These are phyloP conservation scores for Dothidotthia symphoricarpi DNA, from an alignment of 2,329 filamentous ascomycete species.

Conservation along the genomic window DNA sequence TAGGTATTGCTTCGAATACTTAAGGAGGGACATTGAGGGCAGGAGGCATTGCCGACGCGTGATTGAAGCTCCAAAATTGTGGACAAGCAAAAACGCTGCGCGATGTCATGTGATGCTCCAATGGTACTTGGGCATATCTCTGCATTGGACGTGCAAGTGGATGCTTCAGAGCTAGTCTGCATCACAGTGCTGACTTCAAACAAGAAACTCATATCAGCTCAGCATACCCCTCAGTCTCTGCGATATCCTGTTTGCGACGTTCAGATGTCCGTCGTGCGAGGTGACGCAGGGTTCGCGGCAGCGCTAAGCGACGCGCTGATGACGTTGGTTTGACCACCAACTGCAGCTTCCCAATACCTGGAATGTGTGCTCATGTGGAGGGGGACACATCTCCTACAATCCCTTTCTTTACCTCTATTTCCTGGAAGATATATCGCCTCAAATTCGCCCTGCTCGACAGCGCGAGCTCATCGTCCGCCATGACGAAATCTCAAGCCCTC, in stretches of 20 bases:
- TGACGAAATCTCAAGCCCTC: conserved; percentile 42
- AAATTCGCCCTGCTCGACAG: conserved; percentile 20
- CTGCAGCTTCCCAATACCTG: conserved; percentile 18
- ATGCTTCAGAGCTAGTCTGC: no score
- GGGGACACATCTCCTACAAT: conserved; percentile 15
- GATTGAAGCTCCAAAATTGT: conserved; percentile 6
- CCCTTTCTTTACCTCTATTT: conserved; percentile 17
- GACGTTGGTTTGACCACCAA: conserved; percentile 33
- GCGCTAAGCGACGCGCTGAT: conserved; percentile 20
- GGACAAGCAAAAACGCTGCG: conserved; percentile 9
- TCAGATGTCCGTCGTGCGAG: no score
- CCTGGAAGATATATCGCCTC: conserved; percentile 18
- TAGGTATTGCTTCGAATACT: conserved; percentile 37
- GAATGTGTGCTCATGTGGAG: conserved; percentile 18
- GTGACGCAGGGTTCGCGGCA: no score
- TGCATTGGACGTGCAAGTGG: no score
- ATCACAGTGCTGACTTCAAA: no score
- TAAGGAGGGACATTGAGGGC: conserved; percentile 42
- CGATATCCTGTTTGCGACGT: no score
- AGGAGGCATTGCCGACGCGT: conserved; percentile 20
- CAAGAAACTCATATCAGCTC: no score
- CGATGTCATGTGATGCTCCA: conserved; percentile 15
- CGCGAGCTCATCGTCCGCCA: conserved; percentile 22
- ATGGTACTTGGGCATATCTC: no score
- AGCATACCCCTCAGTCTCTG: no score